Evolutionary conservation across 352 stramenopile species (phyloP).

Genomic region (Phytophthora brassicae): DNA sequence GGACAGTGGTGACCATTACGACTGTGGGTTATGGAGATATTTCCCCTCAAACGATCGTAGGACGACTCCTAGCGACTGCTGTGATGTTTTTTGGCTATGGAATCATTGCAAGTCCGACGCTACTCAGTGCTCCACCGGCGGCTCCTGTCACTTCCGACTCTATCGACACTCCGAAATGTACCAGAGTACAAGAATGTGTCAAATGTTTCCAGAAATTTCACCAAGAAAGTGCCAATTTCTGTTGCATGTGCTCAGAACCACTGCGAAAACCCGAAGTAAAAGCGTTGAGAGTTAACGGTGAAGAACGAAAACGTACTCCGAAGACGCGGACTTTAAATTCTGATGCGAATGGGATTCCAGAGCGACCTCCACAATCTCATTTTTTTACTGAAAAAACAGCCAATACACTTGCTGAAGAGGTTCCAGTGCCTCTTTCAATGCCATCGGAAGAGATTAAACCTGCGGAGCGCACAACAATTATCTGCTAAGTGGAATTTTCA

Average conservation of each 20-base stretch:
- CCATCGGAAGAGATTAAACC: constrained; percentile 13
- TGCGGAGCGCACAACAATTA: constrained; percentile 10
- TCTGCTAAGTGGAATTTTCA: constrained; percentile 11
- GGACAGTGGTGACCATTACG: constrained; percentile 85
- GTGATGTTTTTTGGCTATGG: constrained; percentile 87
- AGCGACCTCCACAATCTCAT: neutral
- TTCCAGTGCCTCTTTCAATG: neutral
- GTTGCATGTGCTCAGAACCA: constrained; percentile 60
- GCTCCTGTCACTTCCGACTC: constrained; percentile 22
- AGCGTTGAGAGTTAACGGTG: constrained; percentile 43
- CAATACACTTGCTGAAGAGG: constrained; percentile 1
- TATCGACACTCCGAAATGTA: constrained; percentile 28
- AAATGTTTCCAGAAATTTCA: constrained; percentile 76
- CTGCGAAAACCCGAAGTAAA: constrained; percentile 56
- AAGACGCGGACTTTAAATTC: constrained; percentile 38
- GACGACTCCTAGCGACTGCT: constrained; percentile 70
- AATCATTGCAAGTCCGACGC: constrained; percentile 77
- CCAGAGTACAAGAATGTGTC: constrained; percentile 60
- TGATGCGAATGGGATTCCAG: constrained; percentile 16
- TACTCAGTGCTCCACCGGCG: constrained; percentile 38
- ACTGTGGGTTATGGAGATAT: constrained; percentile 86
- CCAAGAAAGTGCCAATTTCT: constrained; percentile 80
- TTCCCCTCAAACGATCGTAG: constrained; percentile 70
- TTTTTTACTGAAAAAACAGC: neutral
- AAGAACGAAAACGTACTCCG: constrained; percentile 42